Percentiles rank a stretch among this genome's conserved stretches.
These are phyloP conservation scores for Trichoderma gracile DNA, from an alignment of 2,329 filamentous ascomycete species.

Conservation along the genomic window DNA sequence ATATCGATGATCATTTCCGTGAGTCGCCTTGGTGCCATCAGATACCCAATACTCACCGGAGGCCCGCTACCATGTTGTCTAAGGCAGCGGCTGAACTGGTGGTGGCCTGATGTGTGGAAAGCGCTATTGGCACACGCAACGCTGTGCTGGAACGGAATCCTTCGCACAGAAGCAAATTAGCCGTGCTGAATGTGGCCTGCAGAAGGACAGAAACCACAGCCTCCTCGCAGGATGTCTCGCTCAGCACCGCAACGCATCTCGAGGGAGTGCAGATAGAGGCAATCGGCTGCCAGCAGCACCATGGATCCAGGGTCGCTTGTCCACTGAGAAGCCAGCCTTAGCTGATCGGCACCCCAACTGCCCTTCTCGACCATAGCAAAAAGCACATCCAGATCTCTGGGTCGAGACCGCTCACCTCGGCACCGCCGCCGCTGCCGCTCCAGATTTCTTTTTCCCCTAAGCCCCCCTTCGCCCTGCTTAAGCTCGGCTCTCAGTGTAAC, in stretches of 20 bases:
- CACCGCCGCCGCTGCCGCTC: constrained; percentile 24
- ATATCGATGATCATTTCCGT: too few species aligned
- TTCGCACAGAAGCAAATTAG: background rate
- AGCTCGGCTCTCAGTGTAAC: constrained; percentile 20
- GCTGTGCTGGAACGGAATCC: background rate
- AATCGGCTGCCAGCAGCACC: background rate
- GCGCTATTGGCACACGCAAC: constrained; percentile 1
- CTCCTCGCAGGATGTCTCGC: background rate
- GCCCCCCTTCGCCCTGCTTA: constrained; percentile 12
- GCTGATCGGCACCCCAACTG: constrained; percentile 18
- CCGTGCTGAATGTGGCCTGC: background rate
- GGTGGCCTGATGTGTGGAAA: background rate
- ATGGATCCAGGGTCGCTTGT: background rate
- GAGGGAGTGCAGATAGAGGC: constrained; percentile 15
- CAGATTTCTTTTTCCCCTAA: constrained; percentile 10
- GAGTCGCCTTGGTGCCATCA: background rate
- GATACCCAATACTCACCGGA: background rate
- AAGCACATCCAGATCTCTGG: constrained; percentile 21
- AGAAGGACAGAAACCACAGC: background rate
- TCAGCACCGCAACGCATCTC: background rate
- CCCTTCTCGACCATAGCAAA: constrained; percentile 19
- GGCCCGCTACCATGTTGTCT: background rate
- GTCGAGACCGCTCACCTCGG: constrained; percentile 25
- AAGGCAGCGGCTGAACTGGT: constrained; percentile 7
- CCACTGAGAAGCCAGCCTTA: constrained; percentile 3